Evolutionary conservation across 2,329 filamentous ascomycete species (phyloP).

Genomic region (Magnaporthiopsis incrustans): DNA sequence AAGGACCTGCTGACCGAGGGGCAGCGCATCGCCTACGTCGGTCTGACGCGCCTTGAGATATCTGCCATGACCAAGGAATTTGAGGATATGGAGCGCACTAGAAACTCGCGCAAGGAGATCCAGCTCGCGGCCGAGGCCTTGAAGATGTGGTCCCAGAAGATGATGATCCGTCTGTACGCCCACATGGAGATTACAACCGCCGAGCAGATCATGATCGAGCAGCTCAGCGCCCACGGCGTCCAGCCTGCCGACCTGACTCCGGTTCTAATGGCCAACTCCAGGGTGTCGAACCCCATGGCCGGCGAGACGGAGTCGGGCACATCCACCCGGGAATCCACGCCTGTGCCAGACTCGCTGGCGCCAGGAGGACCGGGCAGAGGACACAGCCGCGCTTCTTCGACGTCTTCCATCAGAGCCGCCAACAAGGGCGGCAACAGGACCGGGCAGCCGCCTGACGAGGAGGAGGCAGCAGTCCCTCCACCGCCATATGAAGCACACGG

Average conservation of each 20-base stretch:
- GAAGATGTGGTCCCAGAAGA: constrained; percentile 96
- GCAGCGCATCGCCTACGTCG: constrained; percentile 93
- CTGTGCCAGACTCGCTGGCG: background rate
- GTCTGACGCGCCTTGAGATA: constrained; percentile 74
- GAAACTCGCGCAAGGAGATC: constrained; percentile 63
- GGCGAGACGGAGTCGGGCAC: constrained; percentile 22
- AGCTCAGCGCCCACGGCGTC: constrained; percentile 87
- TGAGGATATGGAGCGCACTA: constrained; percentile 49
- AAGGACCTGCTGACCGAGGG: constrained; percentile 93
- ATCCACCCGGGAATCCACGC: background rate
- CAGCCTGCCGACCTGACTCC: constrained; percentile 75
- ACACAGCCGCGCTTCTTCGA: background rate
- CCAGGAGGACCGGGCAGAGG: background rate
- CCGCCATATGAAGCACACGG: constrained; percentile 56
- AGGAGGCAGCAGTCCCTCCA: constrained; percentile 41
- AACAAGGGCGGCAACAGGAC: background rate
- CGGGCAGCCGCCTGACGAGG: constrained; percentile 22
- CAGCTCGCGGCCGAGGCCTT: constrained; percentile 65
- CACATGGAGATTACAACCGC: constrained; percentile 93
- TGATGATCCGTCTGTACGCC: constrained; percentile 88
- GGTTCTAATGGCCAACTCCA: constrained; percentile 81
- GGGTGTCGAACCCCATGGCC: constrained; percentile 87
- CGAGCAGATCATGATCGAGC: constrained; percentile 98
- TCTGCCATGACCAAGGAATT: constrained; percentile 66
- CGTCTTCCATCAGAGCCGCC: background rate